Evolutionary conservation across 805 yeast species (phyloP).

Genomic region (Huiozyma naganishii): DNA sequence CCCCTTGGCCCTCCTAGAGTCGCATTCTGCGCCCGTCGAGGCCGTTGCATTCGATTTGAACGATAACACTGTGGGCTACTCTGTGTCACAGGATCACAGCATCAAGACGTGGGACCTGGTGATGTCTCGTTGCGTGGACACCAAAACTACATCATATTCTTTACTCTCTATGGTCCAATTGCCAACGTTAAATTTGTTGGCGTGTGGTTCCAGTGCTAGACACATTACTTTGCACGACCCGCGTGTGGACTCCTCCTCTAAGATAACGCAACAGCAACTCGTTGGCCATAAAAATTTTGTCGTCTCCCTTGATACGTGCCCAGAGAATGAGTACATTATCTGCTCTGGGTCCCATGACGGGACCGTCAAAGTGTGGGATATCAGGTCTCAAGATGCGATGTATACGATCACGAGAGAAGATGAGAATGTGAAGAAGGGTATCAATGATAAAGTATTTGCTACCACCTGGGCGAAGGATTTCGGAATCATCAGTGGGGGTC

Average conservation of each 20-base stretch:
- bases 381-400: conserved; percentile 72
- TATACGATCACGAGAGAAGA: conserved; percentile 74
- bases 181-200: conserved; percentile 57
- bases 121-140: conserved; percentile 75
- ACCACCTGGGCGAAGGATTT: conserved; percentile 72
- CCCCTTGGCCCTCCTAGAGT: conserved; percentile 67
- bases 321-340: conserved; percentile 71
- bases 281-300: conserved; percentile 90
- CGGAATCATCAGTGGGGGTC: conserved; percentile 89
- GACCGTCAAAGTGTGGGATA: conserved; percentile 90
- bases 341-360: conserved; percentile 95
- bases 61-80: conserved; percentile 78
- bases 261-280: conserved; percentile 60
- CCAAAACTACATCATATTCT: conserved; percentile 78
- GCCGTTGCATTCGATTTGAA: conserved; percentile 62
- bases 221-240: conserved; percentile 93
- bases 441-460: conserved; percentile 63
- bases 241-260: conserved; percentile 46
- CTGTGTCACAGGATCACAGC: conserved; percentile 92
- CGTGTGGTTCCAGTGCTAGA: conserved; percentile 96
- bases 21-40: conserved; percentile 82
- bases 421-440: conserved; percentile 31
- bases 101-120: conserved; percentile 94
- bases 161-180: conserved; percentile 65
- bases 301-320: conserved; percentile 61